Evolutionary conservation across 441 rosid genomes (phyloP), one percentile per base, ranked within the genome.

Genomic region (Arabidopsis hybrid): DNA sequence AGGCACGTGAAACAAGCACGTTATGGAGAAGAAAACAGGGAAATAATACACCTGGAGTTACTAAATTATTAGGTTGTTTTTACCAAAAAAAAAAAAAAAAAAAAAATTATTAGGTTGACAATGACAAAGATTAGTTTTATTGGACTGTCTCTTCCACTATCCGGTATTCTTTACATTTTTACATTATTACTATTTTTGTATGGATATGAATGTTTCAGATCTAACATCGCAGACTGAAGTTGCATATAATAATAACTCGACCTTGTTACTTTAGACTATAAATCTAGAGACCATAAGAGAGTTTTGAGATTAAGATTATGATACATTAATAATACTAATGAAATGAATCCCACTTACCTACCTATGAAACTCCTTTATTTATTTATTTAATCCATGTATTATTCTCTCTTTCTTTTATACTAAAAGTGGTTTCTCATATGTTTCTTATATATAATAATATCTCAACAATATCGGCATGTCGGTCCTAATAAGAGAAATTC

Each of bases 1-100:
- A 13, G 14, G 72, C 80, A 71, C 76, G 80, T 77, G 80, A 77
- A 50, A 43, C 51, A 59, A 77, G 63, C 80, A 77, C 69, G 73
- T 77, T 77, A 65, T 51, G 76, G 14, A 49, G 34, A 69, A 71
- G 38, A 70, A 49, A 40, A 4, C 18, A 7, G 7, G 14, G 7
- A 52, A 49, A 65, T 71, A 51, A 65, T 76, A 71, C 49, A 76
- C 4, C 21, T 64, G 7, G 8, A 7, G 4, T 76, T 57, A 56
- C 40, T 70, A 70, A n/a, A n/a, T n/a, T n/a, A n/a, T n/a, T n/a
- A n/a, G n/a, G n/a, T n/a, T n/a, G n/a, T n/a, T n/a, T n/a, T n/a
- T n/a, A n/a, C n/a, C n/a, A n/a, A n/a, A n/a, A n/a, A n/a, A n/a
- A n/a, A n/a, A n/a, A n/a, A n/a, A n/a, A n/a, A n/a, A n/a, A n/a